Conservation (phyloP, 805 yeast species). For the Torulaspora franciscae region DNA sequence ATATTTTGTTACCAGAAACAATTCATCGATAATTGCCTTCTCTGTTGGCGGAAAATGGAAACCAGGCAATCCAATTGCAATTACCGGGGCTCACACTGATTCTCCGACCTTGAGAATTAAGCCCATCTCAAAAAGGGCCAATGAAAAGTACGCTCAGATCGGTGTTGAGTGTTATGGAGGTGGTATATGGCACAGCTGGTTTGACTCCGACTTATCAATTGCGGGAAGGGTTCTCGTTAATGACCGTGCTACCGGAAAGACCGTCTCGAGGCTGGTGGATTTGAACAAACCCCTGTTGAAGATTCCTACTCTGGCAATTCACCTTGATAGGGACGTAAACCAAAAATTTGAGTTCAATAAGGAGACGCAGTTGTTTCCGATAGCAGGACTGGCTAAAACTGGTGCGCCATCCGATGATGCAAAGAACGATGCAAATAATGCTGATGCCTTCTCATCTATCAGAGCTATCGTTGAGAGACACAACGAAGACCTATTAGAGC, state of each 20-base stretch:
- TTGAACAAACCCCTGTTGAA: slow-evolving; percentile 79
- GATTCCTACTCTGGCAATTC: slow-evolving; percentile 93
- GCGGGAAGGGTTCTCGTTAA: slow-evolving; percentile 87
- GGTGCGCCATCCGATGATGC: slow-evolving; percentile 18
- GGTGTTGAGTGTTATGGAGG: slow-evolving; percentile 97
- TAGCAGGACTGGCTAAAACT: slow-evolving; percentile 58
- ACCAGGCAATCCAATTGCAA: slow-evolving; percentile 78
- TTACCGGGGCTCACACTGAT: slow-evolving; percentile 95
- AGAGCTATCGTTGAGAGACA: slow-evolving; percentile 69
- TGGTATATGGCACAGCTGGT: slow-evolving; percentile 95
- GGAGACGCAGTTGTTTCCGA: slow-evolving; percentile 81
- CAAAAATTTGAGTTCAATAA: slow-evolving; percentile 81
- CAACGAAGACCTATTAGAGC: slow-evolving; percentile 59
- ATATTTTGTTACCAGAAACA: slow-evolving; percentile 85
- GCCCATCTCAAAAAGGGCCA: slow-evolving; percentile 67
- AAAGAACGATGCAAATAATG: slow-evolving; percentile 31
- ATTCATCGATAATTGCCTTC: slow-evolving; percentile 84
- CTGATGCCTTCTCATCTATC: slow-evolving; percentile 49
- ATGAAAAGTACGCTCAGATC: slow-evolving; percentile 77
- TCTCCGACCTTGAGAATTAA: slow-evolving; percentile 86
- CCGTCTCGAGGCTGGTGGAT: slow-evolving; percentile 65
- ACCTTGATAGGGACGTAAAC: slow-evolving; percentile 72
- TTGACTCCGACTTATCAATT: slow-evolving; percentile 83
- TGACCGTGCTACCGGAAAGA: slow-evolving; percentile 42
- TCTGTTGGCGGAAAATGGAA: slow-evolving; percentile 67